These are phyloP conservation scores for Phytopythium oedochilum DNA, from an alignment of 352 stramenopile species.

Conservation along the genomic window DNA sequence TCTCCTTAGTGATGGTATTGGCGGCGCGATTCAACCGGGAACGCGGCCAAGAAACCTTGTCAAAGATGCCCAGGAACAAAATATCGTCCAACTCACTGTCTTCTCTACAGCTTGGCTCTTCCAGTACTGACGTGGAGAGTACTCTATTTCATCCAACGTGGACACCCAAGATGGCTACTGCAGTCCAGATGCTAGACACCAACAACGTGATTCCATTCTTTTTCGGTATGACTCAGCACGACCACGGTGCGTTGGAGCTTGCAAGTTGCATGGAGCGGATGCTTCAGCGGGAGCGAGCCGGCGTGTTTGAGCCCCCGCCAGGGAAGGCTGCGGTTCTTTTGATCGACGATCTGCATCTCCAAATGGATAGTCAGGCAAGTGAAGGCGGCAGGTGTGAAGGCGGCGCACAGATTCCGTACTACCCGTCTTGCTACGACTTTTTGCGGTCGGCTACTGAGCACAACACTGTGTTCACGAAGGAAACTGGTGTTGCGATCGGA, in stretches of 20 bases:
- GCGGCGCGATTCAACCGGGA: slow-evolving; percentile 18
- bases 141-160: not conserved
- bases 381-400: not conserved
- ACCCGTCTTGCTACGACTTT: slow-evolving; percentile 18
- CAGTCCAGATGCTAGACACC: not conserved
- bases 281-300: slow-evolving; percentile 47
- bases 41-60: not conserved
- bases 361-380: not conserved
- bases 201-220: slow-evolving; percentile 42
- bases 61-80: not conserved
- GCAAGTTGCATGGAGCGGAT: slow-evolving; percentile 40
- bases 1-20: slow-evolving; percentile 33
- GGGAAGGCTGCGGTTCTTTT: slow-evolving; percentile 48
- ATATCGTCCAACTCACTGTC: not conserved
- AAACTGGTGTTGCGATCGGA: slow-evolving; percentile 8
- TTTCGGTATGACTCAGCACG: slow-evolving; percentile 27
- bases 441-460: slow-evolving; percentile 32
- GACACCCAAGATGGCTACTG: not conserved
- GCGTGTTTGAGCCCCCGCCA: slow-evolving; percentile 43
- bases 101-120: not conserved
- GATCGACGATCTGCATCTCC: slow-evolving; percentile 51
- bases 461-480: slow-evolving; percentile 15
- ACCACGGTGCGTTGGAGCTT: slow-evolving; percentile 15
- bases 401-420: not conserved
- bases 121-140: not conserved